A percentile compares a stretch with the other conserved stretches of the same genome.
Conservation (phyloP, 2,329 filamentous ascomycete species). For the Chaetomium sp. region DNA sequence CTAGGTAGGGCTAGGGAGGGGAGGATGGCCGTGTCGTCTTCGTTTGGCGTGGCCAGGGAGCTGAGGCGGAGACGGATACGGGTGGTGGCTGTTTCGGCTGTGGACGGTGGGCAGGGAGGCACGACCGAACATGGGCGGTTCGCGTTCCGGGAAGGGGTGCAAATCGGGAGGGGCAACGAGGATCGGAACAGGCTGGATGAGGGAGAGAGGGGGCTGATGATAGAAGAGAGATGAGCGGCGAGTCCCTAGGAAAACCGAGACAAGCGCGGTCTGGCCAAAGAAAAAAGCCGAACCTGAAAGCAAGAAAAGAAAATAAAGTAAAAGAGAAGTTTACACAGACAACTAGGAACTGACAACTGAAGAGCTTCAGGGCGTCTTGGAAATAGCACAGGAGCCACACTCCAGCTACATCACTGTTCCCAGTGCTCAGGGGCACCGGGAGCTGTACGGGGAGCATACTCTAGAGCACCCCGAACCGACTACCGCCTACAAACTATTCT, state of each 20-base stretch:
- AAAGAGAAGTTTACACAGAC: too few relatives aligned
- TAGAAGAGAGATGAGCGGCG: not conserved
- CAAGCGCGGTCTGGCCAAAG: too few relatives aligned
- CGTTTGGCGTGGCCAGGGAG: not conserved
- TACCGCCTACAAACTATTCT: too few relatives aligned
- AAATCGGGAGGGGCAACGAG: not conserved
- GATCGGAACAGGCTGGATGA: not conserved
- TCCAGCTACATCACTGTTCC: too few relatives aligned
- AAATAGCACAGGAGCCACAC: too few relatives aligned
- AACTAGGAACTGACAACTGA: too few relatives aligned
- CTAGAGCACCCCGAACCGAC: too few relatives aligned
- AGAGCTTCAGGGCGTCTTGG: too few relatives aligned
- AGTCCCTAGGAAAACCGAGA: not conserved
- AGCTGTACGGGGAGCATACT: too few relatives aligned
- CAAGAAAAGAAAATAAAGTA: too few relatives aligned
- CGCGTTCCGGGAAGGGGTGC: not conserved
- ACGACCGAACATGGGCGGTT: not conserved
- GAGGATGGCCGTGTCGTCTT: not conserved
- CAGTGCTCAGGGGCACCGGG: too few relatives aligned
- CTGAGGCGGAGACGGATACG: slow-evolving; percentile 16
- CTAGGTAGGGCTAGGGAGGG: slow-evolving; percentile 8
- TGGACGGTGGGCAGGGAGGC: not conserved
- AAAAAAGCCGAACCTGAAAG: too few relatives aligned
- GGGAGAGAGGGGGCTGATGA: not conserved
- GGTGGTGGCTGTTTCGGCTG: not conserved